Conservation (phyloP, 1,139 yeast species). For the Pneumocystis sp. region DNA sequence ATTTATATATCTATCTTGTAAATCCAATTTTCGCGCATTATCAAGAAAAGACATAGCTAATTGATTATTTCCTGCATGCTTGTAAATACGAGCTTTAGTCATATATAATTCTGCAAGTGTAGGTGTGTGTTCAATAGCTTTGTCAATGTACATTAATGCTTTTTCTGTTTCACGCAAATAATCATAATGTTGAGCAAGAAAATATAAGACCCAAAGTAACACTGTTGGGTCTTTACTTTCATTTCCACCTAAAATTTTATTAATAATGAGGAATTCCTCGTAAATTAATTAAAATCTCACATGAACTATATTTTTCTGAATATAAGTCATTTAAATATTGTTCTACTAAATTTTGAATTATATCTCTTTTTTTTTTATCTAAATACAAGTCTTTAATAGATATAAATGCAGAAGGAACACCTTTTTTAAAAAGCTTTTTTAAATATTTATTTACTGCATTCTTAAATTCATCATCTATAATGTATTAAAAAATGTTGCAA, state of each 20-base stretch:
- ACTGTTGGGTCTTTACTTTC: conserved; percentile 31
- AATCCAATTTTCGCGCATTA: conserved; percentile 59
- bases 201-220: conserved; percentile 63
- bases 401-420: conserved; percentile 83
- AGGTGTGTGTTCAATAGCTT: conserved; percentile 61
- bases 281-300: not conserved
- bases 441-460: conserved; percentile 39
- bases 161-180: conserved; percentile 31
- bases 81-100: conserved; percentile 64
- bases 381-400: conserved; percentile 69
- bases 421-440: conserved; percentile 47
- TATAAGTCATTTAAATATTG: conserved; percentile 28
- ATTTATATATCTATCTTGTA: conserved; percentile 84
- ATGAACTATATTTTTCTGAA: not conserved
- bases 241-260: not conserved
- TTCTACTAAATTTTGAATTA: conserved; percentile 41
- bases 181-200: conserved; percentile 67
- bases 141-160: conserved; percentile 45
- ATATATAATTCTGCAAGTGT: conserved; percentile 61
- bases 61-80: conserved; percentile 46
- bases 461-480: conserved; percentile 42
- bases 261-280: not conserved
- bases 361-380: conserved; percentile 32
- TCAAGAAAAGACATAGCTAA: conserved; percentile 56
- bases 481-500: conserved; percentile 21